Base-by-base conservation (phyloP, 306 rosid genomes). In the Argentina anserina region DNA sequence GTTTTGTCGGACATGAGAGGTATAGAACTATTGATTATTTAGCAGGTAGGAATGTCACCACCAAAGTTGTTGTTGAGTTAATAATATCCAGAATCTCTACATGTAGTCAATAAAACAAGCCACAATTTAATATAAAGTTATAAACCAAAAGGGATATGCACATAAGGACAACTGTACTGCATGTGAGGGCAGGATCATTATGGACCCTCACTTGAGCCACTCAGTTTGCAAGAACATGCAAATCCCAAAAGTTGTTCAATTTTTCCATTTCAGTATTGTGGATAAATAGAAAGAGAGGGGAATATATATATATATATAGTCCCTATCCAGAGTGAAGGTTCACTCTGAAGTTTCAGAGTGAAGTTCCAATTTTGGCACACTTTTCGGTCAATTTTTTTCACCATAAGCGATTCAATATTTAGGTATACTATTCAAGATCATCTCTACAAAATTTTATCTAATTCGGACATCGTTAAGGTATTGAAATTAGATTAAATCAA, bases 201-300 rank as follows among this genome's bases (percentile, higher is more conserved):
- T 65, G 76, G 83, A 28, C 71, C 82, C 76, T n/a, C 11, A 23
- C 28, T 2, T 59, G 23, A 61, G 34, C 83, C 79, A 80, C 53
- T 80, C 73, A 62, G 28, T 23, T 55, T 70, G 40, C 56, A 63
- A 63, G 76, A 74, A 69, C 83, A 69, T 70, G 83, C 79, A 36
- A 45, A 29, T 26, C 43, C 52, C 29, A 10, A 45, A 28, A 15
- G 42, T 33, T 43, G 29, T 23, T 17, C 10, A 67, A 55, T 41
- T 67, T 58, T 72, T 69, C 53, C 20, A 34, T 6, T 45, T 7
- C 3, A 14, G 42, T 36, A 10, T 39, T 71, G 17, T 29, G 80
- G 64, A 60, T 60, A 68, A 23, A 36, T 1, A 7, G 37, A 52
- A n/a, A 14, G 7, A 20, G 34, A 60, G 14, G 4, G 3, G 3